Evolutionary conservation across 352 stramenopile genomes (phyloP).

Genomic region (Phytophthora sojae): DNA sequence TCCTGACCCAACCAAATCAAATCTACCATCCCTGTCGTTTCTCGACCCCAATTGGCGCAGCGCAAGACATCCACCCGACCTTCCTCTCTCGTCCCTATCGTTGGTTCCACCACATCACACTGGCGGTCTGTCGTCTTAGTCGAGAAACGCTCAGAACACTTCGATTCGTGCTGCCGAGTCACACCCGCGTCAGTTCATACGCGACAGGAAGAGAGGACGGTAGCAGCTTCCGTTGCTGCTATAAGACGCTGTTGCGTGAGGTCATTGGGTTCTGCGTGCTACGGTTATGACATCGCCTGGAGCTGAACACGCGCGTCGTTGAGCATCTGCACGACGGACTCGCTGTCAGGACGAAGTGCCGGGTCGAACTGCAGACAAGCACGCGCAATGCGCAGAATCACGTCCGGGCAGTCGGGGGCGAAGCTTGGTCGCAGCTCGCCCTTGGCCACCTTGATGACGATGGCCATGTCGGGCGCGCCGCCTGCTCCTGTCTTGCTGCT

Average conservation of each 20-base stretch:
- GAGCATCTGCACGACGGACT: conserved; percentile 82
- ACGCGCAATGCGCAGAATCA: conserved; percentile 79
- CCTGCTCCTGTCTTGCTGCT: conserved; percentile 65
- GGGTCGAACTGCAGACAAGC: conserved; percentile 89
- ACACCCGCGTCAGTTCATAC: conserved; percentile 34
- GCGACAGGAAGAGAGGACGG: conserved; percentile 46
- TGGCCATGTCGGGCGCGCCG: conserved; percentile 80
- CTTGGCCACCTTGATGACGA: conserved; percentile 89
- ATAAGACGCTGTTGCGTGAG: conserved; percentile 42
- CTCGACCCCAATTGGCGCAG: conserved; percentile 29
- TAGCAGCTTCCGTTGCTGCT: conserved; percentile 68
- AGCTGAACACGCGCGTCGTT: conserved; percentile 72
- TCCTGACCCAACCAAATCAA: conserved; percentile 41
- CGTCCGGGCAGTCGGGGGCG: conserved; percentile 55
- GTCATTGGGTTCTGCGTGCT: conserved; percentile 41
- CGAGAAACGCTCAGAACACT: conserved; percentile 36
- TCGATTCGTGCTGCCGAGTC: conserved; percentile 34
- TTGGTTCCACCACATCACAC: conserved; percentile 14
- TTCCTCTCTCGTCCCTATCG: conserved; percentile 26
- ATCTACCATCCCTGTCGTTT: conserved; percentile 42
- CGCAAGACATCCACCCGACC: conserved; percentile 24
- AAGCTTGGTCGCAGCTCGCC: conserved; percentile 84
- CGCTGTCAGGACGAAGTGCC: conserved; percentile 75
- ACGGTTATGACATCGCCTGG: conserved; percentile 46
- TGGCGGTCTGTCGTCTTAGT: conserved; percentile 23